A percentile compares a stretch with the other conserved stretches of the same genome.
Conservation (phyloP, 2,329 filamentous ascomycete genomes). For the Aureobasidium sp. region DNA sequence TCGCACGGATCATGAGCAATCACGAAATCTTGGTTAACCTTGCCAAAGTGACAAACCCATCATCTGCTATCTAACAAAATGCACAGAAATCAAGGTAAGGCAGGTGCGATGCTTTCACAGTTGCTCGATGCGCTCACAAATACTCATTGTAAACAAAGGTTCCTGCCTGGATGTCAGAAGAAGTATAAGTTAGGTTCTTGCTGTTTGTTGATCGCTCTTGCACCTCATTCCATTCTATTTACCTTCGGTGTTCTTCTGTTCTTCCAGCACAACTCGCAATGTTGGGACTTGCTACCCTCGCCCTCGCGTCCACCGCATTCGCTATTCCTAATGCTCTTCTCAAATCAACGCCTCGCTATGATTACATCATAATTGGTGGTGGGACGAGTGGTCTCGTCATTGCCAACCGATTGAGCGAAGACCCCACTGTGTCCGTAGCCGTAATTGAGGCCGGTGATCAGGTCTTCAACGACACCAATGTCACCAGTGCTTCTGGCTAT, state of each 20-base stretch:
- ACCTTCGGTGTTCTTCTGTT: not conserved
- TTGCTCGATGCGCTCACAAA: not conserved
- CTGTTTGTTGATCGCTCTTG: not conserved
- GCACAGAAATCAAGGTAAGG: not conserved
- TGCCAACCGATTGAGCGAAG: conserved; percentile 28
- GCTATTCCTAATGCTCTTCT: not conserved
- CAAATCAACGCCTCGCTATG: conserved; percentile 20
- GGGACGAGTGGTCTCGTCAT: conserved; percentile 34
- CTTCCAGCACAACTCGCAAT: not conserved
- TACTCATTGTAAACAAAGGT: not conserved
- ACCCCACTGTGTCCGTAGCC: not conserved
- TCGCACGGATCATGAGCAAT: not conserved
- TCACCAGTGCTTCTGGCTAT: not conserved
- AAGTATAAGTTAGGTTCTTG: not conserved
- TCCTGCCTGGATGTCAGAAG: not conserved
- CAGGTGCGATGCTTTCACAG: not conserved
- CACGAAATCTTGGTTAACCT: conserved; percentile 5
- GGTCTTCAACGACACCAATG: conserved; percentile 1
- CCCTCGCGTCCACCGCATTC: not conserved
- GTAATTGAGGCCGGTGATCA: conserved; percentile 6
- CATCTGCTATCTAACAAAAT: not conserved
- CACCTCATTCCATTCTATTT: not conserved
- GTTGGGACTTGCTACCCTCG: conserved; percentile 1
- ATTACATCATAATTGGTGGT: conserved; percentile 35
- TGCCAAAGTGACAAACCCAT: not conserved